Percentiles rank a stretch among this genome's conserved stretches.
These are phyloP conservation scores for Sutorius eximius DNA, from an alignment of 1,284 basidiomycete genomes.

Conservation along the genomic window DNA sequence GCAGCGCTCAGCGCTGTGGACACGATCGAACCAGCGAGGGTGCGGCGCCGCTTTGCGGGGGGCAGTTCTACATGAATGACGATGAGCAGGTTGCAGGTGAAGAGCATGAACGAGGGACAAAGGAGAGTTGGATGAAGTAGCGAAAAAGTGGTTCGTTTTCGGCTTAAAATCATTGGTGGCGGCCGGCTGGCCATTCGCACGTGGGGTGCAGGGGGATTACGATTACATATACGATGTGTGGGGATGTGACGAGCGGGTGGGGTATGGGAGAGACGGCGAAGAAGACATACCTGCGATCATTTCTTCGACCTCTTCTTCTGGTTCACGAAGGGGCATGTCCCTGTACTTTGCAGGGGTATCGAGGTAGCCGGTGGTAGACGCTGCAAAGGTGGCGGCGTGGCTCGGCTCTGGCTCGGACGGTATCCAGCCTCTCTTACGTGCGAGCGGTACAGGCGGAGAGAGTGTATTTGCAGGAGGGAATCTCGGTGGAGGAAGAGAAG, in stretches of 20 bases:
- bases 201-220: slow-evolving; percentile 30
- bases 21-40: slow-evolving; percentile 74
- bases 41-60: slow-evolving; percentile 58
- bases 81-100: slow-evolving; percentile 34
- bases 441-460: slow-evolving; percentile 37
- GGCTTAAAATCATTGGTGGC: slow-evolving; percentile 1
- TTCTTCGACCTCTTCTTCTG: slow-evolving; percentile 42
- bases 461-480: slow-evolving; percentile 24
- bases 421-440: slow-evolving; percentile 69
- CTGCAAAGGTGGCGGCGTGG: slow-evolving; percentile 48
- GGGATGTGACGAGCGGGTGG: slow-evolving; percentile 4
- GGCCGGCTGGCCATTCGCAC: slow-evolving; percentile 16
- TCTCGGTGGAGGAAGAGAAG: slow-evolving; percentile 30
- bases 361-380: slow-evolving; percentile 60
- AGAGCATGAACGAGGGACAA: slow-evolving; percentile 31
- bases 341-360: slow-evolving; percentile 65
- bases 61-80: slow-evolving; percentile 52
- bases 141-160: slow-evolving; percentile 20
- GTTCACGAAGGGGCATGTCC: slow-evolving; percentile 43
- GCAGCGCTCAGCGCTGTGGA: slow-evolving; percentile 78
- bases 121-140: slow-evolving; percentile 19
- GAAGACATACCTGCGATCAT: slow-evolving; percentile 49
- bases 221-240: slow-evolving; percentile 24
- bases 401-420: slow-evolving; percentile 58
- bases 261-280: slow-evolving; percentile 5